Evolutionary conservation across 2,329 filamentous ascomycete species (phyloP), one percentile per base, ranked within the genome.

Genomic region (Trichoderma atrobrunneum): DNA sequence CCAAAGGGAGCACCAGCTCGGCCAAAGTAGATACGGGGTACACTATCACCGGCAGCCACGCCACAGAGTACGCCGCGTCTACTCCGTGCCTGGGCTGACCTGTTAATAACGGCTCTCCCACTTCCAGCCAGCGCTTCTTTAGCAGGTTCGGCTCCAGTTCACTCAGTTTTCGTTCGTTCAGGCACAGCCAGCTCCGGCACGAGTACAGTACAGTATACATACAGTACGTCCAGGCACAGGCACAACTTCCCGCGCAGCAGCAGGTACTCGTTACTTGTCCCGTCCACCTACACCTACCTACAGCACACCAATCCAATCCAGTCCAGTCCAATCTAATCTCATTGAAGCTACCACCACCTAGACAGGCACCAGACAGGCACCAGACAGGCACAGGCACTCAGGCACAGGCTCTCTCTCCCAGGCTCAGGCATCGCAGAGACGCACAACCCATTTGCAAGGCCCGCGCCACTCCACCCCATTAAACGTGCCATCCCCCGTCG

Each of bases 401-500:
- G 64, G 63, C 63, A 43, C 62, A 54, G 57, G 56, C 57, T 51
- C 34, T 36, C 34, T 36, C 32, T 34, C 34, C 34, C 43, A 51
- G 43, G n/a, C 43, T 12, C 43, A 51, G 43, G 43, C 43, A 51
- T 21, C 43, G 43, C 43, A 51, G 11, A 24, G 43, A 51, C 43
- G 43, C 43, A 51, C 57, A 60, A 34, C 30, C 57, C 57, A 36
- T 36, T 36, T 36, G 34, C 69, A 54, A 57, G 48, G 62, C 43
- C 54, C 51, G 12, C 68, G 66, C 71, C 71, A 70, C 74, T 74
- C 74, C 75, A 74, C 74, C 74, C 79, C 79, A 80, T 80, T 80
- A 80, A 80, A 79, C 78, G 78, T 78, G 72, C 77, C 76, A 76
- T 73, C 71, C 77, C 78, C 78, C 76, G 76, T 77, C 72, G 76